Conservation (phyloP, 192 early-diverging fungal species). For the Rhizophagus clarus region DNA sequence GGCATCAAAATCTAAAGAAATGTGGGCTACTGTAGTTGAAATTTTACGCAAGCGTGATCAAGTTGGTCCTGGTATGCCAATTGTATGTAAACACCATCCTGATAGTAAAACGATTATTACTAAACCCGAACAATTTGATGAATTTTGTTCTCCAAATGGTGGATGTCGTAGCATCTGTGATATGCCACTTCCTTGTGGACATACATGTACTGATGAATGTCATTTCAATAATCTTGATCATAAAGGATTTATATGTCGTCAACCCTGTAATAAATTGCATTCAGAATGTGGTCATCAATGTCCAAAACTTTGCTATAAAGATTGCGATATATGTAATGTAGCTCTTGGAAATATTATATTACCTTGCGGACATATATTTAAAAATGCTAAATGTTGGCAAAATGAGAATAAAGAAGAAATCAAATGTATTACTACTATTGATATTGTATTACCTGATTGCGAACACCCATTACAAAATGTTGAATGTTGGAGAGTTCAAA, state of each 20-base stretch:
- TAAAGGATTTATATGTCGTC: no score
- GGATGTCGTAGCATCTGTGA: no score
- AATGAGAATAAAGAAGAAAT: no score
- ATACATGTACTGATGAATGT: no score
- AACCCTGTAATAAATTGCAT: no score
- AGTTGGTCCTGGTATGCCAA: constrained; percentile 45
- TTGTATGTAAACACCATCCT: constrained; percentile 54
- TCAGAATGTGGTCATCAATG: no score
- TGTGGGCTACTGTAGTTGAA: constrained; percentile 5
- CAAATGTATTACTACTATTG: no score
- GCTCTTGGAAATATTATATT: constrained; percentile 13
- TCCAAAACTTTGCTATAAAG: no score
- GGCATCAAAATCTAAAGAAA: neutral
- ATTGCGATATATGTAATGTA: no score
- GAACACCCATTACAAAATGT: neutral
- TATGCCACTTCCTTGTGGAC: no score
- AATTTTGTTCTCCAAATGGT: constrained; percentile 26
- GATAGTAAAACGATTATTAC: constrained; percentile 33
- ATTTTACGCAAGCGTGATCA: constrained; percentile 35
- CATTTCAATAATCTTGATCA: no score
- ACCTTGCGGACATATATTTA: constrained; percentile 59
- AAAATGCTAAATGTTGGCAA: neutral
- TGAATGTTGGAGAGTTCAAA: no score
- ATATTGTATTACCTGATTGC: constrained; percentile 36
- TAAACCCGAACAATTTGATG: constrained; percentile 33